A percentile compares a stretch with the other conserved stretches of the same genome.
phyloP scores from a whole-genome alignment of 345 rosid species.

The Nasturtium officinale region DNA sequence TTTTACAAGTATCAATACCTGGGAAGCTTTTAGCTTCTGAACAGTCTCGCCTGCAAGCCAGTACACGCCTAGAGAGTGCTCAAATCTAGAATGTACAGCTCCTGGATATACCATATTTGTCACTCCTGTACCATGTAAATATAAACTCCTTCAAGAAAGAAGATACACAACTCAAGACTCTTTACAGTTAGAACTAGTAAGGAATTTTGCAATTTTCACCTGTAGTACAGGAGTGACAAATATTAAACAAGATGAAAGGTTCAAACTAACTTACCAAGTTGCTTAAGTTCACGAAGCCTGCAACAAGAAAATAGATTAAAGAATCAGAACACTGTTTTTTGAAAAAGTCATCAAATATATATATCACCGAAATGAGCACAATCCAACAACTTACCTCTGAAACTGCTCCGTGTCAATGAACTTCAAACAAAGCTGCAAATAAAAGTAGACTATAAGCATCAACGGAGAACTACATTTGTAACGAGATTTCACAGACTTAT shows the following conservation, averaged over 20 bases:
- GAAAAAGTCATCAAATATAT: background rate
- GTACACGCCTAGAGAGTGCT: constrained; percentile 94
- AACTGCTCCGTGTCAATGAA: constrained; percentile 90
- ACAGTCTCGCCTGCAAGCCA: constrained; percentile 25
- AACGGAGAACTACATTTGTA: background rate
- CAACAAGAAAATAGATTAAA: constrained; percentile 9
- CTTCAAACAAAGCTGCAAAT: constrained; percentile 69
- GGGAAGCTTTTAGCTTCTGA: constrained; percentile 42
- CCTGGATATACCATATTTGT: too few species aligned
- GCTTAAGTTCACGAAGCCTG: constrained; percentile 96
- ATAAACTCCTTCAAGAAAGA: too few species aligned
- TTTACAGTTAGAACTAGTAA: too few species aligned
- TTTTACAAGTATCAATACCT: constrained; percentile 50
- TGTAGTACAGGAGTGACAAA: too few species aligned
- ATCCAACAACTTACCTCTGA: constrained; percentile 61
- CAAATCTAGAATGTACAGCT: constrained; percentile 61
- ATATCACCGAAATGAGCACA: background rate
- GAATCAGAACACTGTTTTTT: constrained; percentile 1
- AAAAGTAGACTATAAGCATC: constrained; percentile 17
- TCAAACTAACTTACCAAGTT: constrained; percentile 65
- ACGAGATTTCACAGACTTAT: background rate
- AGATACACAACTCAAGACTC: too few species aligned
- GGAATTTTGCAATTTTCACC: too few species aligned
- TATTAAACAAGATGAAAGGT: too few species aligned
- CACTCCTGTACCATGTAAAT: too few species aligned